Conservation (phyloP, 345 rosid genomes). For the Capsella bursapastoris region DNA sequence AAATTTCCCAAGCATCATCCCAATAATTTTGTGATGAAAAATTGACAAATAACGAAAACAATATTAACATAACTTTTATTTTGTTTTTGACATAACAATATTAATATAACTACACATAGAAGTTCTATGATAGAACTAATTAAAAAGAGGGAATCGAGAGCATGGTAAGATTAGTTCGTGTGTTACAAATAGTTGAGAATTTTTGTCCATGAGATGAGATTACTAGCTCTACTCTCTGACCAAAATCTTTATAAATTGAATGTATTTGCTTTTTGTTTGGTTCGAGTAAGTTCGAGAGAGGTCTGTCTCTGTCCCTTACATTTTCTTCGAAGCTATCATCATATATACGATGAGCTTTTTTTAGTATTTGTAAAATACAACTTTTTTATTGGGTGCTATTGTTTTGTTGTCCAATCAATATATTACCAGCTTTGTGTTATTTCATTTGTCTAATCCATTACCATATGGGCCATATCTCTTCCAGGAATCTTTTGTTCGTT, state of each 20-base stretch:
- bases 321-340: slow-evolving; percentile 22
- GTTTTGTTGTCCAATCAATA: slow-evolving; percentile 42
- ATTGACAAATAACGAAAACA: slow-evolving; percentile 9
- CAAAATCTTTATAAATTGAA: neutral
- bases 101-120: no score
- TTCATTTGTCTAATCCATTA: slow-evolving; percentile 44
- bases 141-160: no score
- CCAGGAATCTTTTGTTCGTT: slow-evolving; percentile 41
- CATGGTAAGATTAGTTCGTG: no score
- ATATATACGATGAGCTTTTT: neutral
- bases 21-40: slow-evolving; percentile 1
- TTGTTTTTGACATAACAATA: no score
- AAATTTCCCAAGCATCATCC: neutral
- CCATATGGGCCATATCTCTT: slow-evolving; percentile 37
- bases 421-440: slow-evolving; percentile 34
- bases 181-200: no score
- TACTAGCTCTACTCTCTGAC: neutral
- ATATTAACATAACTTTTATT: neutral
- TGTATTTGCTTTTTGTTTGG: neutral
- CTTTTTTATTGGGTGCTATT: neutral
- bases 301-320: neutral
- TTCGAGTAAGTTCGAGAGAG: neutral
- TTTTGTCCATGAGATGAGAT: neutral
- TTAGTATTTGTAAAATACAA: neutral
- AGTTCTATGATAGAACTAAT: no score